Evolutionary conservation across 1,284 basidiomycete species (phyloP).

Genomic region (Naganishia sp.): DNA sequence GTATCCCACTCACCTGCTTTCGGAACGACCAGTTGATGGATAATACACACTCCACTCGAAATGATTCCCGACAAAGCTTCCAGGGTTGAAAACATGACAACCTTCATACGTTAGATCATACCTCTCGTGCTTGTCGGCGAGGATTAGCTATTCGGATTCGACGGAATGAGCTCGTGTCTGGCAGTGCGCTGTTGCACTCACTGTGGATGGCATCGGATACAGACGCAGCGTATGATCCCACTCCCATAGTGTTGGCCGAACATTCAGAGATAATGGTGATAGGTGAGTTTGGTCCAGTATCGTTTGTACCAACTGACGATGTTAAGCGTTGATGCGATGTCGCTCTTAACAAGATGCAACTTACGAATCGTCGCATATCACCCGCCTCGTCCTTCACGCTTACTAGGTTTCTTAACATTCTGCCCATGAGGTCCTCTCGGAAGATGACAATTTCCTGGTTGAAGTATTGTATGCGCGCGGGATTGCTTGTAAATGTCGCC

Average conservation of each 20-base stretch:
- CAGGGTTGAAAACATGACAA: slow-evolving; percentile 98
- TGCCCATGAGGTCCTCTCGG: slow-evolving; percentile 88
- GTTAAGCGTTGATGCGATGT: not conserved
- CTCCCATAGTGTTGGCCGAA: slow-evolving; percentile 86
- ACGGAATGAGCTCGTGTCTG: slow-evolving; percentile 4
- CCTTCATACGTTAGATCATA: slow-evolving; percentile 97
- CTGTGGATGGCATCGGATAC: slow-evolving; percentile 90
- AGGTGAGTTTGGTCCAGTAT: slow-evolving; percentile 91
- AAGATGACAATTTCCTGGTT: slow-evolving; percentile 94
- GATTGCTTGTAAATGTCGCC: slow-evolving; percentile 82
- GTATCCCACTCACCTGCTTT: slow-evolving; percentile 39
- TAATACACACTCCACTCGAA: slow-evolving; percentile 86
- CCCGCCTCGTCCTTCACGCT: slow-evolving; percentile 74
- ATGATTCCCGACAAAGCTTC: slow-evolving; percentile 75
- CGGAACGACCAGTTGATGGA: slow-evolving; percentile 58
- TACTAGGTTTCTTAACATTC: slow-evolving; percentile 88
- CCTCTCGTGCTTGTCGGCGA: slow-evolving; percentile 94
- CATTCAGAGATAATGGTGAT: slow-evolving; percentile 75
- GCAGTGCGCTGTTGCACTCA: slow-evolving; percentile 54
- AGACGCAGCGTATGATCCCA: slow-evolving; percentile 89
- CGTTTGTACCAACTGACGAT: slow-evolving; percentile 79
- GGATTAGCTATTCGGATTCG: slow-evolving; percentile 65
- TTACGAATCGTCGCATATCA: slow-evolving; percentile 82
- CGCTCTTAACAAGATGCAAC: slow-evolving; percentile 40
- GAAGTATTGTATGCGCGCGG: slow-evolving; percentile 92